A percentile compares a stretch with the other conserved stretches of the same genome.
Conservation (phyloP, 441 rosid genomes). For the Corymbia citriodora region DNA sequence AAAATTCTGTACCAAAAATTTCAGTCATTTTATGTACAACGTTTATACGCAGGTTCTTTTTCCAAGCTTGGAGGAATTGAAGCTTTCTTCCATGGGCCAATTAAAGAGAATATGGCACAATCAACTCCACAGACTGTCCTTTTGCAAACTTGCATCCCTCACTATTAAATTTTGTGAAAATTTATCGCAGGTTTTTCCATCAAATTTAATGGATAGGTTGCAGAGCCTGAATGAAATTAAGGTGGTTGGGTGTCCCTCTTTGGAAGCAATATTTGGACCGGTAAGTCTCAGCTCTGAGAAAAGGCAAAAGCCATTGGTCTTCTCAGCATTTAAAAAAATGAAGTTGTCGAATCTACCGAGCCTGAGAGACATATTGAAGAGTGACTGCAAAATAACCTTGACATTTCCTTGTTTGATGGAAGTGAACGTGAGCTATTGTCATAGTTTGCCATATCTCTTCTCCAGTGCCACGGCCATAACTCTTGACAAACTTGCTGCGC, state of each 20-base stretch:
- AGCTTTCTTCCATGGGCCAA: not conserved
- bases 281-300: not conserved
- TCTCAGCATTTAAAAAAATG: fast-evolving
- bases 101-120: not conserved
- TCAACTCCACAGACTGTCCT: not conserved
- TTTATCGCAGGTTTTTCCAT: too few species aligned
- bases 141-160: not conserved
- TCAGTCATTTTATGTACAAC: too few species aligned
- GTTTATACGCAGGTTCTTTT: not conserved
- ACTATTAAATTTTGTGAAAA: not conserved
- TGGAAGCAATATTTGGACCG: not conserved
- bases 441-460: not conserved
- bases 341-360: not conserved
- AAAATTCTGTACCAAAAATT: too few species aligned
- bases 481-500: too few species aligned
- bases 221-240: not conserved
- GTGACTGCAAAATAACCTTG: not conserved
- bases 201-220: not conserved
- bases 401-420: not conserved
- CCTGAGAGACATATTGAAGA: not conserved
- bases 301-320: not conserved
- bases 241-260: not conserved
- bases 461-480: not conserved
- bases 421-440: not conserved
- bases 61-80: not conserved